A percentile compares a stretch with the other conserved stretches of the same genome.
Evolutionary conservation across 495 filamentous ascomycete genomes (phyloP).

Genomic region (Aspergillus mulundensis): DNA sequence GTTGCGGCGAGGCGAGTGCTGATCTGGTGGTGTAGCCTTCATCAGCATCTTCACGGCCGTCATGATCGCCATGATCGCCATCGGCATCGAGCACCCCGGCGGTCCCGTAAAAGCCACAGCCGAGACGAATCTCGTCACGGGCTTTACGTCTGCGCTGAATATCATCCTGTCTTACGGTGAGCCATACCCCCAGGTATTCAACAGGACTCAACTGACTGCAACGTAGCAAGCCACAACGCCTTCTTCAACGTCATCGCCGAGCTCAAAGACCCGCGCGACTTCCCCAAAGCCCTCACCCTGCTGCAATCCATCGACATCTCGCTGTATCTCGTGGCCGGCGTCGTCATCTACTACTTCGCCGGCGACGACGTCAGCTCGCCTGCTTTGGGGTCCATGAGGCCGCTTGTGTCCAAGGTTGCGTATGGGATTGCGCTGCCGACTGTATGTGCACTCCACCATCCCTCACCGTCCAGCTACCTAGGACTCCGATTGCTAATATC

Average conservation of each 20-base stretch:
- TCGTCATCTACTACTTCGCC: slow-evolving; percentile 66
- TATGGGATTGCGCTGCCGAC: slow-evolving; percentile 78
- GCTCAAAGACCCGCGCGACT: slow-evolving; percentile 64
- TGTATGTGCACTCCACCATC: slow-evolving; percentile 22
- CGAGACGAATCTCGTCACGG: slow-evolving; percentile 30
- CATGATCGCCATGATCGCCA: slow-evolving; percentile 64
- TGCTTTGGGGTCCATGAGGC: slow-evolving; percentile 64
- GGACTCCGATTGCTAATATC: no score
- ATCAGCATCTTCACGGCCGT: slow-evolving; percentile 65
- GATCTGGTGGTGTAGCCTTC: slow-evolving; percentile 40
- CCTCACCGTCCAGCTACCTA: no score
- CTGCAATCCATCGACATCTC: slow-evolving; percentile 61
- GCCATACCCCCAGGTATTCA: neutral
- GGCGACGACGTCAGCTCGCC: slow-evolving; percentile 65
- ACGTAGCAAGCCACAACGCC: slow-evolving; percentile 60
- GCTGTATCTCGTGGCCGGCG: slow-evolving; percentile 53
- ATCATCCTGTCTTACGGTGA: slow-evolving; percentile 45
- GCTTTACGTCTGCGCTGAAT: slow-evolving; percentile 42
- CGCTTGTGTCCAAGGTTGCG: slow-evolving; percentile 59
- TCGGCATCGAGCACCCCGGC: slow-evolving; percentile 44
- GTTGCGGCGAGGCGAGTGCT: neutral
- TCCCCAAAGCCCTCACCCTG: slow-evolving; percentile 59
- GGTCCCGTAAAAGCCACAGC: slow-evolving; percentile 22
- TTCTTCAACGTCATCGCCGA: slow-evolving; percentile 76
- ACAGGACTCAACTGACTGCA: no score